These are phyloP conservation scores for Erodium texanum DNA, from an alignment of 441 rosid species.

Conservation along the genomic window DNA sequence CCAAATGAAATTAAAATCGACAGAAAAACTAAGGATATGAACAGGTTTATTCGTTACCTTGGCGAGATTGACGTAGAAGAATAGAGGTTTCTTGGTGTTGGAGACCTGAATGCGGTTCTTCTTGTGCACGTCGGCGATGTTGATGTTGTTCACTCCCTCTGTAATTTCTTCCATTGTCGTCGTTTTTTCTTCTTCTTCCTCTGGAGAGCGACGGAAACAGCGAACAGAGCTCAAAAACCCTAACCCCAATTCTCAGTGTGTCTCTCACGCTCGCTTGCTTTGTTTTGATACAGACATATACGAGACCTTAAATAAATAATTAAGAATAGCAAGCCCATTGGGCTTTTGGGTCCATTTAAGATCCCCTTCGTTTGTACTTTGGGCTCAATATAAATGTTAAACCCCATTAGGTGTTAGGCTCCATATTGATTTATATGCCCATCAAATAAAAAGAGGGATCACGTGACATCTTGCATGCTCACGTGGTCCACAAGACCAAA, in stretches of 20 bases:
- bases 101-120: conserved; percentile 27
- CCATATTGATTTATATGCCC: too few species aligned
- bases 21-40: background rate
- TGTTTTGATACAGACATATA: background rate
- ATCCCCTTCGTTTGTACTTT: too few species aligned
- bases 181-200: background rate
- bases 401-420: background rate
- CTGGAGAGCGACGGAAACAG: too few species aligned
- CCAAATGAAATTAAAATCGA: background rate
- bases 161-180: conserved; percentile 20
- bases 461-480: too few species aligned
- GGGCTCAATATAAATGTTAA: too few species aligned
- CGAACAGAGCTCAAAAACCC: conserved; percentile 4
- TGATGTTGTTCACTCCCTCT: conserved; percentile 22
- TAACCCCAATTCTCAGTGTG: conserved; percentile 1
- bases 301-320: too few species aligned
- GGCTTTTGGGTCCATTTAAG: background rate
- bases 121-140: conserved; percentile 18
- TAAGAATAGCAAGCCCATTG: background rate
- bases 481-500: too few species aligned
- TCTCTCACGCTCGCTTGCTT: background rate
- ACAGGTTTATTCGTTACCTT: conserved; percentile 13
- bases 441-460: too few species aligned
- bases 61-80: conserved; percentile 28
- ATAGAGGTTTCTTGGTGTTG: conserved; percentile 28